phyloP scores from a whole-genome alignment of 768 basidiomycete genomes.

The Auricularia heimuer region DNA sequence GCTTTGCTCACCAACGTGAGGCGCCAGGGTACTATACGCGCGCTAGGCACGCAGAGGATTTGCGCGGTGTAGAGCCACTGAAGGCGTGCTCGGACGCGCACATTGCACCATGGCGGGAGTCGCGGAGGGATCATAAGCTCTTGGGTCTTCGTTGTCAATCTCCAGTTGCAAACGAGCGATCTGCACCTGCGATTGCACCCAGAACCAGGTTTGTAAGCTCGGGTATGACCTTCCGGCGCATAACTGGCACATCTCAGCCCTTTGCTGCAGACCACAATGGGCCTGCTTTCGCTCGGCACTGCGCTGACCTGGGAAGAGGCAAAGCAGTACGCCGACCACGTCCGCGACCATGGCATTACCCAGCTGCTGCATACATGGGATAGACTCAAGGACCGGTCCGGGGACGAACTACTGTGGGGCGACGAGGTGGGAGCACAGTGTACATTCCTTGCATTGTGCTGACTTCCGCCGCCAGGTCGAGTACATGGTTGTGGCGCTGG shows the following conservation, averaged over 20 bases:
- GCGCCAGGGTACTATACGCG: too few species aligned
- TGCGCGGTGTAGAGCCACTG: background rate
- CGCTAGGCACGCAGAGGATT: background rate
- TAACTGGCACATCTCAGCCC: background rate
- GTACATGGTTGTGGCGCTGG: slow-evolving; percentile 88
- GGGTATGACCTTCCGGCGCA: slow-evolving; percentile 1
- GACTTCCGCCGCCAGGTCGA: slow-evolving; percentile 54
- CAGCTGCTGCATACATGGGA: slow-evolving; percentile 95
- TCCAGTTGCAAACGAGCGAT: too few species aligned
- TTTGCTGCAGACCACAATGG: slow-evolving; percentile 44
- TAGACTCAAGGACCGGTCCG: slow-evolving; percentile 78
- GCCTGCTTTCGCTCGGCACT: slow-evolving; percentile 85
- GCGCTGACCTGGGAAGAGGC: slow-evolving; percentile 88
- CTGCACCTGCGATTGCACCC: too few species aligned
- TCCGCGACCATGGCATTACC: slow-evolving; percentile 83
- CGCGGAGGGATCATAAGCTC: background rate
- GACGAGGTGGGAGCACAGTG: slow-evolving; percentile 67
- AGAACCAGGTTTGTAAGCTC: background rate
- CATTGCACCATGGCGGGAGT: background rate
- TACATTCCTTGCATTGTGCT: background rate
- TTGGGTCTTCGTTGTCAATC: too few species aligned
- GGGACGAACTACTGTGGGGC: slow-evolving; percentile 93
- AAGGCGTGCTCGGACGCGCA: background rate
- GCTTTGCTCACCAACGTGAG: too few species aligned
- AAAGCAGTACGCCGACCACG: slow-evolving; percentile 79